Conservation (phyloP, 1,284 basidiomycete species). For the Ganoderma leucocontextum region DNA sequence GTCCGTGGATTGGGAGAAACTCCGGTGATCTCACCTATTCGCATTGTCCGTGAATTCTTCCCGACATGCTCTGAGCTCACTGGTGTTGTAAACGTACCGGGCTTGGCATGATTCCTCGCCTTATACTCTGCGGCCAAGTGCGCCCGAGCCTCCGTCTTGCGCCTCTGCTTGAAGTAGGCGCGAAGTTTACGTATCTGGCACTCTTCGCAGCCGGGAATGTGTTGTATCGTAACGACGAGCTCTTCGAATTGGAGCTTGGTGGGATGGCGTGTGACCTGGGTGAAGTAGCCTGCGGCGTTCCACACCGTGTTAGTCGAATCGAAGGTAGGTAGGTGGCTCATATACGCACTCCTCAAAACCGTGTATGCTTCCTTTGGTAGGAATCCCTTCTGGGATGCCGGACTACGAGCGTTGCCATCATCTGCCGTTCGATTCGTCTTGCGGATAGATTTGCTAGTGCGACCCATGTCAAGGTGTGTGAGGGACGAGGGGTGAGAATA, state of each 20-base stretch:
- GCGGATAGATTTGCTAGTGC: not conserved
- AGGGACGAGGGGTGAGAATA: no score
- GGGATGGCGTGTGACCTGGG: not conserved
- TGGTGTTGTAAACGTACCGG: not conserved
- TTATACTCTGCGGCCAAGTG: not conserved
- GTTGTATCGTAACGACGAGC: not conserved
- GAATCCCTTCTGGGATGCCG: not conserved
- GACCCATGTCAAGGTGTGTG: no score
- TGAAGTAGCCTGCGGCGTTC: not conserved
- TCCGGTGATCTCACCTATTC: not conserved
- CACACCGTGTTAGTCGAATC: not conserved
- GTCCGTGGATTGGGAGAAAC: no score
- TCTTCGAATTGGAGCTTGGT: not conserved
- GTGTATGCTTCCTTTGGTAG: not conserved
- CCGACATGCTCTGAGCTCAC: not conserved
- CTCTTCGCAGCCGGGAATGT: not conserved
- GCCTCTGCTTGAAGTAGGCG: not conserved
- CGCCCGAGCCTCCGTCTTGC: not conserved
- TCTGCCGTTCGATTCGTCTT: not conserved
- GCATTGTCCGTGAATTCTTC: not conserved
- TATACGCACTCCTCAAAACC: not conserved
- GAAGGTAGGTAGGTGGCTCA: not conserved
- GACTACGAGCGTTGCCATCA: not conserved
- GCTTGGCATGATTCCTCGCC: not conserved
- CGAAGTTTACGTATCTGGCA: not conserved